Base-by-base conservation (phyloP, 768 basidiomycete species). In the Hericium erinaceus region DNA sequence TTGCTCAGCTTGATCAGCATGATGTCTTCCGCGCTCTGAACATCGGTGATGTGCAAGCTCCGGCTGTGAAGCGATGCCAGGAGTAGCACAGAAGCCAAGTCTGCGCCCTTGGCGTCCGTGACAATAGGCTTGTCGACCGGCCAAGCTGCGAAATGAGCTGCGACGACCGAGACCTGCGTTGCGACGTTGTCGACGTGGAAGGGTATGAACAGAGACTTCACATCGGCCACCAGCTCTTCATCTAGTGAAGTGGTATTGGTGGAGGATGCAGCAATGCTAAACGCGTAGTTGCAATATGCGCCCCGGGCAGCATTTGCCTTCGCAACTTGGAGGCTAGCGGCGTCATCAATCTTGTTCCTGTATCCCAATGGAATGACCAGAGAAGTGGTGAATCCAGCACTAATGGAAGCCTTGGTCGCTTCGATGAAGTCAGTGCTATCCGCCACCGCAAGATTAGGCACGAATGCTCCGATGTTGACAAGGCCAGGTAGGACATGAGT, bases 1-100 rank as follows among this genome's bases (percentile, higher is more conserved):
- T 99, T 99, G 80, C 92, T 94, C 40, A 99, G 78, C 2, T 89
- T 85, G 68, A 99, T 98, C 58, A 99, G 74, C 33, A 88, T 76
- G 51, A 99, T 75, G 66, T 98, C 97, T 56, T 95, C 92, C 62
- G 81, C 80, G 60, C 79, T 87, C 60, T 85, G 84, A 37, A 98
- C 91, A 64, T 95, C 89, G 9, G 91, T 91, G 62, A 98, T 80
- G 69, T 99, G 97, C 10, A 98, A 81, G 62, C 82, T 85, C 59
- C 93, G 85, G 66, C 79, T 84, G 71, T 98, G 87, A 48, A 99
- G 81, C 64, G 91, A 95, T n/a, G 95, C 94, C 50, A 98, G 74
- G 26, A 99, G 80, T 37, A 99, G 81, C 39, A 98, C 81, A 0
- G 95, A 97, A 1, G 97, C 95, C 11, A 98, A 81, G 62, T 94